These are phyloP conservation scores for Aspergillus sp. DNA, from an alignment of 2,329 filamentous ascomycete genomes.

Conservation along the genomic window DNA sequence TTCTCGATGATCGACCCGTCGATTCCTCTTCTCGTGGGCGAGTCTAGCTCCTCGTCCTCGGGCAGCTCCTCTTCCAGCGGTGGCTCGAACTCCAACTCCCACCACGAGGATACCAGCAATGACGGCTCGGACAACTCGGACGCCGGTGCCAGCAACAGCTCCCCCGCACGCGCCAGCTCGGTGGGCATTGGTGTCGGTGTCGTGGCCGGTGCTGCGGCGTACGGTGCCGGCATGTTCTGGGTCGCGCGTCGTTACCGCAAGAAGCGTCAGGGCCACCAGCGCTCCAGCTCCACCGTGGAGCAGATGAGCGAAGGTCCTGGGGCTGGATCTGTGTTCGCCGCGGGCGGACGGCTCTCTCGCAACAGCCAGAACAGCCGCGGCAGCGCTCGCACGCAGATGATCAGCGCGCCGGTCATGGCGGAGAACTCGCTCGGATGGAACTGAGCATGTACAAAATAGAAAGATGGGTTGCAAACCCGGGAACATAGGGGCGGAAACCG, in stretches of 20 bases:
- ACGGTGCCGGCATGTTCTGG: conserved; percentile 92
- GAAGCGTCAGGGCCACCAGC: conserved; percentile 74
- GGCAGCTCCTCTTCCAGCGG: conserved; percentile 41
- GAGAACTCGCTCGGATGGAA: conserved; percentile 97
- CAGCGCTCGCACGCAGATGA: conserved; percentile 67
- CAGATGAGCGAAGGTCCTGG: conserved; percentile 67
- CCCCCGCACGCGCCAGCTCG: conserved; percentile 45
- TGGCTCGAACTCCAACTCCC: conserved; percentile 43
- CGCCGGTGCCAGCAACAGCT: conserved; percentile 49
- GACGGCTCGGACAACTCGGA: conserved; percentile 38
- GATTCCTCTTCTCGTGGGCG: conserved; percentile 65
- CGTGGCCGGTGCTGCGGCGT: conserved; percentile 76
- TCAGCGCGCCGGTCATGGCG: conserved; percentile 85
- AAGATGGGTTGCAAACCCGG: background rate
- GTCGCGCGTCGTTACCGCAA: conserved; percentile 87
- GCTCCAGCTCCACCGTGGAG: conserved; percentile 67
- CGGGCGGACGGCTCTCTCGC: conserved; percentile 46
- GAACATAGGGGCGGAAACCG: conserved; percentile 10
- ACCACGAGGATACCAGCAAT: conserved; percentile 39
- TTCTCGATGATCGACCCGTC: conserved; percentile 80
- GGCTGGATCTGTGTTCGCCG: conserved; percentile 36
- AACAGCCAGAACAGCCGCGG: conserved; percentile 66
- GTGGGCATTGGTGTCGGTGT: conserved; percentile 73
- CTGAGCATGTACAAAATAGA: conserved; percentile 48
- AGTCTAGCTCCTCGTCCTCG: conserved; percentile 45